Conservation (phyloP, 2,329 filamentous ascomycete genomes). For the Talaromyces sp. region DNA sequence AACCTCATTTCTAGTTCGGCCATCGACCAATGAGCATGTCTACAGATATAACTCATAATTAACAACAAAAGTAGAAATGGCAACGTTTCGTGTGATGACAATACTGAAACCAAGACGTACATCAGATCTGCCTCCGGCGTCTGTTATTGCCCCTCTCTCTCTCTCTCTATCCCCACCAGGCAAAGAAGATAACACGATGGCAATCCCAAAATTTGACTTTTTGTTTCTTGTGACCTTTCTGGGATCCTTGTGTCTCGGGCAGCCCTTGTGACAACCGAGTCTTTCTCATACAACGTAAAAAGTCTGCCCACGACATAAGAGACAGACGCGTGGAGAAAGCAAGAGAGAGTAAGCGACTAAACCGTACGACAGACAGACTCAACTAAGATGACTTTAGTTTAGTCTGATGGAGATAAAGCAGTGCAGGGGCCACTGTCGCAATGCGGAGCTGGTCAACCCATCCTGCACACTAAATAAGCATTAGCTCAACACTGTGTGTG, state of each 20-base stretch:
- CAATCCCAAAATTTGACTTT: background rate
- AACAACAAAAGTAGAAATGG: background rate
- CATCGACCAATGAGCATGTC: background rate
- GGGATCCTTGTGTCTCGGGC: background rate
- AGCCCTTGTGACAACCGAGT: background rate
- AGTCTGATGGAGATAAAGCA: slow-evolving; percentile 4
- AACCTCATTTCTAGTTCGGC: background rate
- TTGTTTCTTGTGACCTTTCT: background rate
- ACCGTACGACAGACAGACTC: background rate
- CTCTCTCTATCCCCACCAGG: background rate
- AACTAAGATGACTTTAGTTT: background rate
- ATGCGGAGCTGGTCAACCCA: slow-evolving; percentile 12
- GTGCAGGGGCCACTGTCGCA: slow-evolving; percentile 10
- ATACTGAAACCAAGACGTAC: background rate
- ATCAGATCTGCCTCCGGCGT: slow-evolving; percentile 6
- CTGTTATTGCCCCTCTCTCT: slow-evolving; percentile 3
- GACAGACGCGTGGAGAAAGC: background rate
- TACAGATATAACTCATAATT: background rate
- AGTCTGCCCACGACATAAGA: background rate
- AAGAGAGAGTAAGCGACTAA: background rate
- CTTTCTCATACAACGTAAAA: background rate
- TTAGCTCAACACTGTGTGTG: background rate
- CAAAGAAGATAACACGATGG: background rate
- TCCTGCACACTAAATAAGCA: slow-evolving; percentile 8
- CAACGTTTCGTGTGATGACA: background rate